These are phyloP conservation scores for Pseudopyricularia javanii DNA, from an alignment of 2,329 filamentous ascomycete genomes.

Conservation along the genomic window DNA sequence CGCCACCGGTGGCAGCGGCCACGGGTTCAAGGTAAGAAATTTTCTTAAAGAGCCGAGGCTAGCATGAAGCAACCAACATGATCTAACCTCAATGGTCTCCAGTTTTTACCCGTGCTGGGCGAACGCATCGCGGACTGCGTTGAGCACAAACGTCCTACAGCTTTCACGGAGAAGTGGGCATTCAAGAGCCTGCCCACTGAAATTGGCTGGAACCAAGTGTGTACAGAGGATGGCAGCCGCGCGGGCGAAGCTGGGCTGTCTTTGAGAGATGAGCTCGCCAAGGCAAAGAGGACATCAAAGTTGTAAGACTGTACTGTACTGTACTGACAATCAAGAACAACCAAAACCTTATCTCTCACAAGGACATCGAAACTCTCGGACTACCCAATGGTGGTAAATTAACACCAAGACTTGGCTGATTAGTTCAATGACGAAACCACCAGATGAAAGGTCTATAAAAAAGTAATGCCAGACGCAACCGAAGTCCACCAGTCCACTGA, in stretches of 20 bases:
- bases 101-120: slow-evolving; percentile 53
- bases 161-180: slow-evolving; percentile 45
- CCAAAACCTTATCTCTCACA: no score
- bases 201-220: slow-evolving; percentile 22
- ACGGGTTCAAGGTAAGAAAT: slow-evolving; percentile 42
- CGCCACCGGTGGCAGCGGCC: slow-evolving; percentile 50
- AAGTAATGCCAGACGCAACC: background rate
- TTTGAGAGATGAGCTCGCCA: slow-evolving; percentile 27
- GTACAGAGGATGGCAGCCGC: slow-evolving; percentile 41
- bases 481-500: background rate
- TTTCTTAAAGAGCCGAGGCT: background rate
- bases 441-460: no score
- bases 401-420: slow-evolving; percentile 10
- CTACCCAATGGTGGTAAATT: no score
- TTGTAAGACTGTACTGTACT: background rate
- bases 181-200: slow-evolving; percentile 43
- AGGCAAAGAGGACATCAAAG: background rate
- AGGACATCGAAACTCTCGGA: no score
- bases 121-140: slow-evolving; percentile 48
- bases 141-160: slow-evolving; percentile 27
- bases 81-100: no score
- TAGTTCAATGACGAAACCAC: no score
- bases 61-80: no score
- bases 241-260: slow-evolving; percentile 33
- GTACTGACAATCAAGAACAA: no score